Evolutionary conservation across 2,329 filamentous ascomycete species (phyloP), one percentile per base, ranked within the genome.

Genomic region (Sordariomycetes sp.): DNA sequence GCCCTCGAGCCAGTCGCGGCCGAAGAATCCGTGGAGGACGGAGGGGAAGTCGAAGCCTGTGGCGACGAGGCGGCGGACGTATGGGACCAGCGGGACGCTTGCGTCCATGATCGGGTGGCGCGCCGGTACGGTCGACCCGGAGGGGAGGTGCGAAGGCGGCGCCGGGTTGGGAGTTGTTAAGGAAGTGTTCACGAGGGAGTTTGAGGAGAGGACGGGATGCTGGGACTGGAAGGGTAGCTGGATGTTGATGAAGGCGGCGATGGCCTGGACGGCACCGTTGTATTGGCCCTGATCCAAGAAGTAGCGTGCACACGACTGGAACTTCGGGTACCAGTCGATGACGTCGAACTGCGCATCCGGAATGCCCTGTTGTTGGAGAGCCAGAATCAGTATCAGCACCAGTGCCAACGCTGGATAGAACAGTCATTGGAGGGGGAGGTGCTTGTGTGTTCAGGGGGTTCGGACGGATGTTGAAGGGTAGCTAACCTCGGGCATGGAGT

Each of bases 11-110:
- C 92, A 99, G 68, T 96, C 88, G 63, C 97, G 89, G n/a, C 94
- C 94, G 65, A 97, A 99, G 75, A 97, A 96, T 12, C 91, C 91
- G 68, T 96, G 90, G 60, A 99, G 76, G n/a, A 97, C 86, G 0
- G 85, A 85, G 0, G 88, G 85, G 48, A 85, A 86, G 70, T 97
- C 94, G 75, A 96, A 94, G 1, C 92, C 93, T 0, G 93, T 97
- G 18, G 90, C 90, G 53, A 97, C 85, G 2, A 97, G 80, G 18
- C 94, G 89, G 37, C 93, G 87, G 61, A 97, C 86, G 70, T 96
- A 99, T 0, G 94, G 93, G 3, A 94, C 81, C 12, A 97, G 77
- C 1, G 89, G 90, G 53, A 92, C 79, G 48, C 68, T 66, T 16
- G 68, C 64, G 7, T 65, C 60, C 40, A 69, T 66, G 35, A 64